These are phyloP conservation scores for Ganoderma sinense DNA, from an alignment of 1,284 basidiomycete species.

Conservation along the genomic window DNA sequence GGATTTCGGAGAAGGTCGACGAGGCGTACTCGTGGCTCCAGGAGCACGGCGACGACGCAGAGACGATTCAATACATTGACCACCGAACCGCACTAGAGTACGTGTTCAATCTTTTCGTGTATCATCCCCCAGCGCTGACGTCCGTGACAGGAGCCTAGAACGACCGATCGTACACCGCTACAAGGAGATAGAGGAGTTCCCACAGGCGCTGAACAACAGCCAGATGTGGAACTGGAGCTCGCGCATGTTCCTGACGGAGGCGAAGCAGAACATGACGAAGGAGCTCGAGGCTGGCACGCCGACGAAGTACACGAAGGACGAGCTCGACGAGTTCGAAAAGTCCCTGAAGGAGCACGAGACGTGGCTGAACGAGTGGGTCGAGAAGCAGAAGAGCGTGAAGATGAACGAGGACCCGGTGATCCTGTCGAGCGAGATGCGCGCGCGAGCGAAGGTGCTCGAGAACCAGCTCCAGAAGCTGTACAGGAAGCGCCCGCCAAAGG, in stretches of 20 bases:
- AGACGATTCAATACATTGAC: slow-evolving; percentile 74
- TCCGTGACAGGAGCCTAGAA: slow-evolving; percentile 70
- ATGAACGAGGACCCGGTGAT: slow-evolving; percentile 85
- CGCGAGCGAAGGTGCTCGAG: slow-evolving; percentile 82
- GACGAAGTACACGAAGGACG: slow-evolving; percentile 84
- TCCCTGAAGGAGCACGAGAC: slow-evolving; percentile 78
- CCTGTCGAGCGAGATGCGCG: slow-evolving; percentile 83
- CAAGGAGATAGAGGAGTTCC: slow-evolving; percentile 84
- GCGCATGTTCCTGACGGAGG: slow-evolving; percentile 83
- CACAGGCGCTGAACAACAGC: slow-evolving; percentile 75
- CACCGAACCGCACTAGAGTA: slow-evolving; percentile 85
- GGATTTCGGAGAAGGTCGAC: slow-evolving; percentile 70
- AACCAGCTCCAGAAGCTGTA: slow-evolving; percentile 72
- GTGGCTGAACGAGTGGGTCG: slow-evolving; percentile 83
- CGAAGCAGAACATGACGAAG: slow-evolving; percentile 72
- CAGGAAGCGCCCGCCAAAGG: slow-evolving; percentile 70
- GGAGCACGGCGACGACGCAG: slow-evolving; percentile 87
- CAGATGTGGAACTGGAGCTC: slow-evolving; percentile 86
- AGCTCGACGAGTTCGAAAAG: slow-evolving; percentile 79
- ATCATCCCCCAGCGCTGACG: slow-evolving; percentile 26
- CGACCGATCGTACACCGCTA: slow-evolving; percentile 86
- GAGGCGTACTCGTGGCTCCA: slow-evolving; percentile 86
- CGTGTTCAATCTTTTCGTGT: slow-evolving; percentile 38
- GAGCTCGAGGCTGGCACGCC: slow-evolving; percentile 64
- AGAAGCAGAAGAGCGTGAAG: slow-evolving; percentile 79